Evolutionary conservation across 768 basidiomycete species (phyloP).

Genomic region (Chlorophyllum brunneum): DNA sequence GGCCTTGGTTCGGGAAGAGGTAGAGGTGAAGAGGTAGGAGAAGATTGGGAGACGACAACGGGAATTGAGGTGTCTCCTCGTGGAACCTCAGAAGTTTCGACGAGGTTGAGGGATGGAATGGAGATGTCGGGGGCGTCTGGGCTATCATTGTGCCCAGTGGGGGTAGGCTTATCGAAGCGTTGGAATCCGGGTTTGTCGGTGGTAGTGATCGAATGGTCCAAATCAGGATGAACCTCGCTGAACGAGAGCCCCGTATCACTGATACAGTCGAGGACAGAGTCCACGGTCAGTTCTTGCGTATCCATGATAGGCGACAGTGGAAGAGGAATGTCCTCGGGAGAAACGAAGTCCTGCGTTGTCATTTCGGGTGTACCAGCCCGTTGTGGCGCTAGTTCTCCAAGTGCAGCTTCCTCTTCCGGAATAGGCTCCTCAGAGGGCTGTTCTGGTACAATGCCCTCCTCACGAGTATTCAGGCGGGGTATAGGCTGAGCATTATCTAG

Average conservation of each 20-base stretch:
- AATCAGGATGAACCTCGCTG: not conserved
- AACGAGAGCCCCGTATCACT: not conserved
- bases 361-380: not conserved
- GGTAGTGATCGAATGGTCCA: not conserved
- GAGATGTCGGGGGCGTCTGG: not conserved
- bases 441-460: not conserved
- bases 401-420: not conserved
- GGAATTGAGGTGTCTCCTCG: slow-evolving; percentile 23
- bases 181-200: not conserved
- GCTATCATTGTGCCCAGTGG: not conserved
- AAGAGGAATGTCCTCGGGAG: slow-evolving; percentile 6
- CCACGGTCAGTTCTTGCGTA: not conserved
- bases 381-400: not conserved
- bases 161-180: not conserved
- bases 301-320: not conserved
- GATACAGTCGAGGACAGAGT: not conserved
- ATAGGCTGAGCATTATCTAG: slow-evolving; percentile 29
- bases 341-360: not conserved
- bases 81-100: slow-evolving; percentile 18
- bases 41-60: slow-evolving; percentile 18
- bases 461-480: slow-evolving; percentile 4
- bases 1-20: slow-evolving; percentile 8
- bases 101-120: slow-evolving; percentile 22
- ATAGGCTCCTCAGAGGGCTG: not conserved
- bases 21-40: slow-evolving; percentile 21